Percentiles rank a stretch among this genome's conserved stretches.
Evolutionary conservation across 345 rosid genomes (phyloP).

Genomic region (Gynandropsis gynandra): DNA sequence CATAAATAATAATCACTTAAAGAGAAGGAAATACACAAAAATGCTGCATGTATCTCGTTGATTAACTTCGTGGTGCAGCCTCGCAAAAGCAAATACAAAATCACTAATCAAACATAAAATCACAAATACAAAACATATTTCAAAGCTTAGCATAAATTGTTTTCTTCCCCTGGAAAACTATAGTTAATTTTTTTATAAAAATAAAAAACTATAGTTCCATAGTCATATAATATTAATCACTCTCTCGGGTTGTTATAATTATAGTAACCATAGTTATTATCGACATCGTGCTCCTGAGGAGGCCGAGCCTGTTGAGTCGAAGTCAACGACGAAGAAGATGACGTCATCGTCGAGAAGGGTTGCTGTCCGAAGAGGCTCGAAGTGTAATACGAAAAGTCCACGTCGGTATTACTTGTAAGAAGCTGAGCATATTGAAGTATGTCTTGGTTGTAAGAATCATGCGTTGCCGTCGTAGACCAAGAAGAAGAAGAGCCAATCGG

Average conservation of each 20-base stretch:
- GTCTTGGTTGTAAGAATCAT: slow-evolving; percentile 47
- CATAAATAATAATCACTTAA: too few relatives aligned
- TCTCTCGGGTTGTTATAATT: slow-evolving; percentile 29
- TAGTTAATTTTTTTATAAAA: too few relatives aligned
- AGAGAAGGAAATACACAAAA: too few relatives aligned
- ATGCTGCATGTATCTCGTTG: too few relatives aligned
- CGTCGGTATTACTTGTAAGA: slow-evolving; percentile 60
- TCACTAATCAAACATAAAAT: too few relatives aligned
- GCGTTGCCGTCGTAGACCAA: slow-evolving; percentile 20
- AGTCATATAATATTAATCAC: background rate
- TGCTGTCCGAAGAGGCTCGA: slow-evolving; percentile 44
- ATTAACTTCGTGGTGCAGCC: too few relatives aligned
- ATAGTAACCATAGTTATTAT: slow-evolving; percentile 10
- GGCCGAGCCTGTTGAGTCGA: slow-evolving; percentile 10
- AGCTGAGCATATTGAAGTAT: slow-evolving; percentile 67
- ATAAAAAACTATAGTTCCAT: too few relatives aligned
- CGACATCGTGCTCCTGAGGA: slow-evolving; percentile 23
- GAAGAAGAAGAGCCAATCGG: slow-evolving; percentile 18
- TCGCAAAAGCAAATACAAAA: too few relatives aligned
- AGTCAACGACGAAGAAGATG: slow-evolving; percentile 32
- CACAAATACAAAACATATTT: too few relatives aligned
- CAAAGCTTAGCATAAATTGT: too few relatives aligned
- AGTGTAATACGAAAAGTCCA: slow-evolving; percentile 44
- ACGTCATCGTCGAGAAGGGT: slow-evolving; percentile 30
- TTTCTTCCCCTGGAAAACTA: too few relatives aligned